These are phyloP conservation scores for Stipa capillata DNA, from an alignment of 176 grass and related monocot genomes.

Conservation along the genomic window DNA sequence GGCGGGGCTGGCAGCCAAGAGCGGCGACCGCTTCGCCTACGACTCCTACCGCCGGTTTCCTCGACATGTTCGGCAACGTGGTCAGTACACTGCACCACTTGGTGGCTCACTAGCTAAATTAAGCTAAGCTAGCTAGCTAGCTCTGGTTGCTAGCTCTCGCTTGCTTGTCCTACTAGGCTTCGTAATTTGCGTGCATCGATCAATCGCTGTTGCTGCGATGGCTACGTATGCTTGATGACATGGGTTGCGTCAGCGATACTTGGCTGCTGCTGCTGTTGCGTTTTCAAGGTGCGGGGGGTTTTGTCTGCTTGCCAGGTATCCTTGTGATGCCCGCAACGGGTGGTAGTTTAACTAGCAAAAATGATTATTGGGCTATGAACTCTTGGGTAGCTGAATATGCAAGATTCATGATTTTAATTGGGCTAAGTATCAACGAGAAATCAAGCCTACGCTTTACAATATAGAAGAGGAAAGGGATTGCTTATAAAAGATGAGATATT, in stretches of 20 bases:
- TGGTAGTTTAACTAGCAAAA: background rate
- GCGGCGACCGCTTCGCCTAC: constrained; percentile 90
- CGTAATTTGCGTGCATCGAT: background rate
- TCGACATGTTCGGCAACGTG: constrained; percentile 98
- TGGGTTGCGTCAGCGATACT: background rate
- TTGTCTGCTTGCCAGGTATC: background rate
- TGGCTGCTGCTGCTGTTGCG: background rate
- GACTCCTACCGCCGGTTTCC: constrained; percentile 92
- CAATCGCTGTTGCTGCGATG: background rate
- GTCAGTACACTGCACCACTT: constrained; percentile 17
- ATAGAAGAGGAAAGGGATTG: background rate
- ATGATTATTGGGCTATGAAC: background rate
- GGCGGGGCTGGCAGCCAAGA: constrained; percentile 62
- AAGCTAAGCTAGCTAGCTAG: background rate
- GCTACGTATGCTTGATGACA: background rate
- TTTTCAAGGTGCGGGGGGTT: background rate
- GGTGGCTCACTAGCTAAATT: background rate
- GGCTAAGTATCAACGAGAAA: background rate
- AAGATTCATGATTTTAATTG: background rate
- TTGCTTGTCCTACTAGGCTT: background rate
- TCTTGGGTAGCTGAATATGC: background rate
- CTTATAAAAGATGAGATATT: background rate
- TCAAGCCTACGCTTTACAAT: background rate
- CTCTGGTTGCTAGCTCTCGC: background rate
- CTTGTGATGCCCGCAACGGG: background rate